Conservation (phyloP, 139 green algal genomes). For the Ulvella scutata region DNA sequence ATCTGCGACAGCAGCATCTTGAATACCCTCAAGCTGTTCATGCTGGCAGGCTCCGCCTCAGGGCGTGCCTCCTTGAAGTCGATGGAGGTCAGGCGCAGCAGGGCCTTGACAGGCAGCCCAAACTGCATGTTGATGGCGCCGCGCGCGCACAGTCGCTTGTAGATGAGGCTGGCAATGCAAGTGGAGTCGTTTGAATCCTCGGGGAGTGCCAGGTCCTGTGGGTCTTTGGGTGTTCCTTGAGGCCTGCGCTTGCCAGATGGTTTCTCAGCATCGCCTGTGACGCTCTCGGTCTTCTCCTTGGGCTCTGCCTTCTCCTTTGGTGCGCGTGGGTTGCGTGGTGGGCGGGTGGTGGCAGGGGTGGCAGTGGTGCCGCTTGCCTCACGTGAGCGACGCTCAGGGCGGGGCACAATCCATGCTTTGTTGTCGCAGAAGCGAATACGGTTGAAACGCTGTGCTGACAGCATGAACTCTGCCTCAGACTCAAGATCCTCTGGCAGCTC, state of each 20-base stretch:
- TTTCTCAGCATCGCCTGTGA: no score
- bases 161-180: not conserved
- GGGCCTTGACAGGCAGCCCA: not conserved
- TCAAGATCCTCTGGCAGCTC: not conserved
- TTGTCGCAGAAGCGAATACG: not conserved
- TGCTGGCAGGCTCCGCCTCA: not conserved
- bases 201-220: not conserved
- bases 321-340: not conserved
- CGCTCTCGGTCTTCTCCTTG: not conserved
- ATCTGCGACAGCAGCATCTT: not conserved
- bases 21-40: not conserved
- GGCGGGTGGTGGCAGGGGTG: no score
- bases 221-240: not conserved
- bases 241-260: not conserved
- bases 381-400: not conserved
- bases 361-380: not conserved
- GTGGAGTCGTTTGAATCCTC: not conserved
- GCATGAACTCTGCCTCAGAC: not conserved
- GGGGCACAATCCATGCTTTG: not conserved
- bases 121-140: not conserved
- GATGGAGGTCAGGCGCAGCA: not conserved
- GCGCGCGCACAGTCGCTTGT: not conserved
- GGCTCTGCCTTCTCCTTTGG: not conserved
- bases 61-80: not conserved
- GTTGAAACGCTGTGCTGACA: conserved; percentile 1